Conservation (phyloP, 139 green algal genomes). For the Spirogloea muscicola region DNA sequence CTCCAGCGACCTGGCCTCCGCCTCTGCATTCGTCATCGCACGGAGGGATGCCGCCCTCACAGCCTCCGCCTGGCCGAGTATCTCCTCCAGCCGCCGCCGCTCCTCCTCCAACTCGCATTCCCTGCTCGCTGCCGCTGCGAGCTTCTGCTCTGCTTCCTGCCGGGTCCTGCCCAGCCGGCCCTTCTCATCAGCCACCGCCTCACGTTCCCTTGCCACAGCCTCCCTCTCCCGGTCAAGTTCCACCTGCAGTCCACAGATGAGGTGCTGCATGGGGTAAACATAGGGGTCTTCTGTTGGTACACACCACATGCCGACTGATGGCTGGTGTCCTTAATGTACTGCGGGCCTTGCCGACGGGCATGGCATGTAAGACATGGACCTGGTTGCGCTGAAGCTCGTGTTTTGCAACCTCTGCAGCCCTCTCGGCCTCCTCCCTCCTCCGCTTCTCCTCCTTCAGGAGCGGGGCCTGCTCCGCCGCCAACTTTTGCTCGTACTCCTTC, state of each 20-base stretch:
- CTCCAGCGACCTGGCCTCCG: neutral
- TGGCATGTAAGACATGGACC: too few relatives aligned
- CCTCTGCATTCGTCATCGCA: neutral
- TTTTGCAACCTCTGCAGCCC: neutral
- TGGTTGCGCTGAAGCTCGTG: conserved; percentile 5
- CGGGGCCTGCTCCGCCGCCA: neutral
- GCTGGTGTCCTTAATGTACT: neutral
- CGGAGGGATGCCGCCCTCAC: neutral
- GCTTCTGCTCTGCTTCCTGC: neutral
- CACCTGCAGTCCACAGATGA: neutral
- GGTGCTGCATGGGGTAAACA: neutral
- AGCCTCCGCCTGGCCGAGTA: neutral
- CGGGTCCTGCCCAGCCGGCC: neutral
- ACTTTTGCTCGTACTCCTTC: neutral
- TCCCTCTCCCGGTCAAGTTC: too few relatives aligned
- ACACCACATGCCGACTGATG: neutral
- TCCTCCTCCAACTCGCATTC: neutral
- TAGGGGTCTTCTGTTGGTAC: too few relatives aligned
- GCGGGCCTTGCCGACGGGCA: too few relatives aligned
- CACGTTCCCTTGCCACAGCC: too few relatives aligned
- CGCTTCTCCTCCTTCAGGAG: neutral
- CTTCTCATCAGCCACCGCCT: neutral
- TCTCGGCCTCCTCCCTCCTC: conserved; percentile 3
- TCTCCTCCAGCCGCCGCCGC: neutral
- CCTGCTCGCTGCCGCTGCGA: neutral